phyloP scores from a whole-genome alignment of 2,329 filamentous ascomycete genomes.

The Penicillium sp. region DNA sequence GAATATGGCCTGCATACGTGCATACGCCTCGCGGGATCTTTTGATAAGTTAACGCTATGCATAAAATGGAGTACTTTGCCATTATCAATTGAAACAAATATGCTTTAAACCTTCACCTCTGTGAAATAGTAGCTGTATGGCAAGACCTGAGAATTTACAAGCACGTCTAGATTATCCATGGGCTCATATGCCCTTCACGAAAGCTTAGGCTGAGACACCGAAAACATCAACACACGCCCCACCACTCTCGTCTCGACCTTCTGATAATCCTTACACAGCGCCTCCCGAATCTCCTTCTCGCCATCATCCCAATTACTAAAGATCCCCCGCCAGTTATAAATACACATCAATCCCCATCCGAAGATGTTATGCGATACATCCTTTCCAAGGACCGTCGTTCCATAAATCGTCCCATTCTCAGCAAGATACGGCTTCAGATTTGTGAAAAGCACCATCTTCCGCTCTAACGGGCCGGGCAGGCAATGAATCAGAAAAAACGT shows the following conservation, averaged over 20 bases:
- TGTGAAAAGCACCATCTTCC: constrained; percentile 34
- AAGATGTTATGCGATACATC: constrained; percentile 15
- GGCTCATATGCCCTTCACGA: neutral
- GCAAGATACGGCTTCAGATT: constrained; percentile 34
- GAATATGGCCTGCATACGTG: neutral
- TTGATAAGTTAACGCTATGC: neutral
- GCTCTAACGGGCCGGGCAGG: constrained; percentile 32
- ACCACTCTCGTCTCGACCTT: constrained; percentile 1
- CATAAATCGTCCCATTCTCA: constrained; percentile 40
- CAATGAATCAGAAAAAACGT: constrained; percentile 49
- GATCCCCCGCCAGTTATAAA: neutral
- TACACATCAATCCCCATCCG: neutral
- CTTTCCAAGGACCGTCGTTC: constrained; percentile 40
- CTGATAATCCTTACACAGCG: neutral
- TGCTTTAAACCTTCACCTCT: neutral
- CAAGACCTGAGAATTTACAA: neutral
- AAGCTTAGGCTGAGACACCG: neutral
- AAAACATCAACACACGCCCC: neutral
- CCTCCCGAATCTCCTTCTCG: neutral
- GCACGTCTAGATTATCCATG: neutral
- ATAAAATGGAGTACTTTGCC: neutral
- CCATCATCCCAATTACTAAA: constrained; percentile 2
- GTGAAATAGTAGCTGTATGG: neutral
- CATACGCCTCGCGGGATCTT: neutral
- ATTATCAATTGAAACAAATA: neutral